A percentile compares a stretch with the other conserved stretches of the same genome.
phyloP scores from a whole-genome alignment of 129 eudicot genomes.

The Apium graveolens region DNA sequence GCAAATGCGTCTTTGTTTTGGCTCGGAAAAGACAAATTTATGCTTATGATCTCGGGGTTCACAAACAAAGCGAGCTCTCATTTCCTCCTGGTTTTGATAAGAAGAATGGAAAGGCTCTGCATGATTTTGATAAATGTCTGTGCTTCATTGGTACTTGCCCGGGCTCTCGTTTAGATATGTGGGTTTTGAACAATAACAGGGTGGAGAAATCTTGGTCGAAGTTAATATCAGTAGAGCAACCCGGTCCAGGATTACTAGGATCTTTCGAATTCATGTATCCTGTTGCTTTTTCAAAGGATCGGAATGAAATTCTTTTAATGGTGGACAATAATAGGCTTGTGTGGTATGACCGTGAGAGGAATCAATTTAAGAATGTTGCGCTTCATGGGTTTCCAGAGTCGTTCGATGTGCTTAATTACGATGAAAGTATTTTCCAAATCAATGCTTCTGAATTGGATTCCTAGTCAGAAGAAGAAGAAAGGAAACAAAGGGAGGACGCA shows the following conservation, averaged over 20 bases:
- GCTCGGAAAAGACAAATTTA: background rate
- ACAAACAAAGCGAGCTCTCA: too few species aligned
- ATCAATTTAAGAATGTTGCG: background rate
- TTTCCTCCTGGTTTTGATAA: background rate
- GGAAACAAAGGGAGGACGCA: too few species aligned
- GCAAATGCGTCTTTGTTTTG: background rate
- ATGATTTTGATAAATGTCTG: background rate
- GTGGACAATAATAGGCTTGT: background rate
- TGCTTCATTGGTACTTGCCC: background rate
- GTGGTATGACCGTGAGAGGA: background rate
- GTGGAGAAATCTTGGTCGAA: background rate
- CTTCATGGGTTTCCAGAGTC: background rate
- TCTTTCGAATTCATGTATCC: background rate
- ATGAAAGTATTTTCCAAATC: slow-evolving; percentile 45
- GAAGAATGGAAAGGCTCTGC: background rate
- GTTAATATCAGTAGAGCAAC: background rate
- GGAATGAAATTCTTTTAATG: background rate
- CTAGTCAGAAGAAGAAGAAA: too few species aligned
- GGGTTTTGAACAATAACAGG: background rate
- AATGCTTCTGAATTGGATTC: too few species aligned
- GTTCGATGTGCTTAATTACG: slow-evolving; percentile 46
- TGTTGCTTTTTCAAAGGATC: background rate
- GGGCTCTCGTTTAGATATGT: background rate
- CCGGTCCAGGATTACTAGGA: background rate
- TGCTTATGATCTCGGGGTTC: slow-evolving; percentile 2